Evolutionary conservation across 257 asterid genomes (phyloP).

Genomic region (Penstemon davidsonii): DNA sequence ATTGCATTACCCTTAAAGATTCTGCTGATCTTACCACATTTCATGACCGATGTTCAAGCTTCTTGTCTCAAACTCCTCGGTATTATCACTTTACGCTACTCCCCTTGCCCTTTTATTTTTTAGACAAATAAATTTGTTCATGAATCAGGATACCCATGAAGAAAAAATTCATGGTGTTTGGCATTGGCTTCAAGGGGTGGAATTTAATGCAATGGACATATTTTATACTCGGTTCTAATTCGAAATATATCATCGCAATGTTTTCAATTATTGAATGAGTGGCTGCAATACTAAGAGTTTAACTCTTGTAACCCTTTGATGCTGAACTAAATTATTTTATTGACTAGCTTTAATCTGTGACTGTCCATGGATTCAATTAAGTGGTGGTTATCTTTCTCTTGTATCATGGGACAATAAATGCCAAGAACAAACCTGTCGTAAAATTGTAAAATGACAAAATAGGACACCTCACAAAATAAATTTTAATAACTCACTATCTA

Average conservation of each 20-base stretch:
- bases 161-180: background rate
- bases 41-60: slow-evolving; percentile 65
- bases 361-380: too few species aligned
- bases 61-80: slow-evolving; percentile 73
- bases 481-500: background rate
- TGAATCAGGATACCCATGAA: background rate
- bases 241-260: background rate
- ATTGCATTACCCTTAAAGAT: slow-evolving; percentile 68
- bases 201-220: background rate
- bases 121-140: too few species aligned
- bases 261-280: background rate
- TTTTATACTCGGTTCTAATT: background rate
- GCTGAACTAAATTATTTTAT: too few species aligned
- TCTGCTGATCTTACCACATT: slow-evolving; percentile 64
- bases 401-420: background rate
- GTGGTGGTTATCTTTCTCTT: too few species aligned
- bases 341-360: too few species aligned
- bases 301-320: background rate
- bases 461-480: background rate
- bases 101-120: too few species aligned
- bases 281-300: background rate
- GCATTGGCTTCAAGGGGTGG: background rate
- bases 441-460: background rate
- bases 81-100: slow-evolving; percentile 16
- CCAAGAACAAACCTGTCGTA: background rate